These are phyloP conservation scores for Yamadazyma triangularis DNA, from an alignment of 1,139 yeast species.

Conservation along the genomic window DNA sequence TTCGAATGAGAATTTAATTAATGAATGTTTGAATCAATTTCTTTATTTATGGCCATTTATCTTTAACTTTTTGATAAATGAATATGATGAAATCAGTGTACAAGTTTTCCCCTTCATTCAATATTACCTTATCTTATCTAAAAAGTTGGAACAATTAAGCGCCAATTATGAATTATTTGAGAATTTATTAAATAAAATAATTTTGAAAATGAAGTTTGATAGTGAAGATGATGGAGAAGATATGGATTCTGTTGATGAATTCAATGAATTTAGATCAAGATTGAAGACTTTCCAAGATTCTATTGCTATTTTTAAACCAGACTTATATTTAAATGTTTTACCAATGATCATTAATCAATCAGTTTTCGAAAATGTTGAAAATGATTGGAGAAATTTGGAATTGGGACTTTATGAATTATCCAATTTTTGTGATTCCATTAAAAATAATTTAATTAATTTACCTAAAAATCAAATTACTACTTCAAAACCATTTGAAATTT, in stretches of 20 bases:
- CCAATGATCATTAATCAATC: constrained; percentile 63
- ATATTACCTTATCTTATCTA: constrained; percentile 65
- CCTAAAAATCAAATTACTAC: constrained; percentile 59
- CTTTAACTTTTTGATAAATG: constrained; percentile 67
- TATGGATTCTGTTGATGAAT: constrained; percentile 70
- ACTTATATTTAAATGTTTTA: constrained; percentile 65
- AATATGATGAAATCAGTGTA: constrained; percentile 82
- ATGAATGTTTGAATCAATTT: constrained; percentile 27
- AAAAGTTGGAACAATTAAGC: constrained; percentile 44
- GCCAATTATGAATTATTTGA: constrained; percentile 52
- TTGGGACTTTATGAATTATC: constrained; percentile 80
- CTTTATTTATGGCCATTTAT: constrained; percentile 63
- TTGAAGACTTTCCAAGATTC: constrained; percentile 81
- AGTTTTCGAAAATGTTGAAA: constrained; percentile 27
- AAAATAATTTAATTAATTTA: constrained; percentile 65
- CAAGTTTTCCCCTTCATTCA: constrained; percentile 81
- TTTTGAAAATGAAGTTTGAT: constrained; percentile 77
- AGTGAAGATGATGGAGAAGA: constrained; percentile 63
- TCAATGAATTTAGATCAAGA: constrained; percentile 69
- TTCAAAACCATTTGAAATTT: constrained; percentile 57
- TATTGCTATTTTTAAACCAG: constrained; percentile 71
- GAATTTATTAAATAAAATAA: constrained; percentile 62
- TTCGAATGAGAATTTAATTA: constrained; percentile 30
- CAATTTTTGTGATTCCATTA: constrained; percentile 73
- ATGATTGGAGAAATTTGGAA: constrained; percentile 73